Evolutionary conservation across 164 flowering plant species (phyloP), one percentile per base, ranked within the genome.

Genomic region (Piper betle): DNA sequence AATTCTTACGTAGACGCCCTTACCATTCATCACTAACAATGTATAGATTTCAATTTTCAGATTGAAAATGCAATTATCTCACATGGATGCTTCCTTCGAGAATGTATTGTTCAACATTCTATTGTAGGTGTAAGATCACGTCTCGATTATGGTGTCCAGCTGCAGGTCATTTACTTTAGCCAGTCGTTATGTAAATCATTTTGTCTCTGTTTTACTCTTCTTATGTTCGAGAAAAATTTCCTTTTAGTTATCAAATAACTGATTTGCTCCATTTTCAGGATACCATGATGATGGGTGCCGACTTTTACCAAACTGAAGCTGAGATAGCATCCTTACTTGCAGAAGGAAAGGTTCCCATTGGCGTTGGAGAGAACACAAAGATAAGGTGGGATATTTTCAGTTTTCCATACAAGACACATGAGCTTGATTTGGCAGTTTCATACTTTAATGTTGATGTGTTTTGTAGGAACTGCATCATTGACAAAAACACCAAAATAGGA

Each of bases 281-380:
- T 66, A 80, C 97, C 0, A 62, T 90, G 68, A 90, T 90, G 97
- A 67, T 90, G 95, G 97, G 97, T 52, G 92, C 97, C 38, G 95
- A 87, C 74, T 71, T 64, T 59, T 90, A 90, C 71, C 87, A 90
- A 79, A 90, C 97, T 11, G 97, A 90, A 61, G 68, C 88, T 7
- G 97, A 90, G 69, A 87, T 81, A 62, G 88, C 90, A 43, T 80
- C 92, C 33, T 73, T 79, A 40, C 77, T 90, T n/a, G 94, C 97
- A 5, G 84, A 84, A 57, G 97, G 90, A 18, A 84, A 81, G 59
- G 82, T 90, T 55, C 95, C 97, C 20, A 78, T 87, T n/a, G 97
- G 97, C 40, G 74, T 90, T 7, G 97, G 97, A 40, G 50, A 65
- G 60, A 77, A 84, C 46, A 79, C 95, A 15, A 87, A 82, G 64